Evolutionary conservation across 345 rosid genomes (phyloP).

Genomic region (Kernera saxatilis): DNA sequence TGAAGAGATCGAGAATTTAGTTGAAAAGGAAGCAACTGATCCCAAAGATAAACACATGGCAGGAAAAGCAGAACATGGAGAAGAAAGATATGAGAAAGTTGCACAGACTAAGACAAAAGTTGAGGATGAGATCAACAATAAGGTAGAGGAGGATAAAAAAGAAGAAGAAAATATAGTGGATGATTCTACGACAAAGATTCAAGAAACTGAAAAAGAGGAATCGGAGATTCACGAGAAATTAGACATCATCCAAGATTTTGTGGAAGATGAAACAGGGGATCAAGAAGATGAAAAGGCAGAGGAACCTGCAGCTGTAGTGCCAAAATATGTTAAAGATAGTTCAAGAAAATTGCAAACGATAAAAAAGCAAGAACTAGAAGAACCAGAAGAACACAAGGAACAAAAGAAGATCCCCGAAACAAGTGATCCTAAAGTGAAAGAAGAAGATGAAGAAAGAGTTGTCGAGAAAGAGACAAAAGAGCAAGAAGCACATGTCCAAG

Average conservation of each 20-base stretch:
- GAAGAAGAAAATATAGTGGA: background rate
- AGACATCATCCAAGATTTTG: background rate
- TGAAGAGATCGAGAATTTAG: background rate
- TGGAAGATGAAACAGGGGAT: background rate
- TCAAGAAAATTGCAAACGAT: background rate
- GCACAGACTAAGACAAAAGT: background rate
- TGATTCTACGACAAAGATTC: background rate
- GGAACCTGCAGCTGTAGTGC: slow-evolving; percentile 8
- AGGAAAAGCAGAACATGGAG: background rate
- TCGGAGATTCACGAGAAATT: background rate
- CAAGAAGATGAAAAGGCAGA: background rate
- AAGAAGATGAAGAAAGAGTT: background rate
- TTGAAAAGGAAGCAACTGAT: background rate
- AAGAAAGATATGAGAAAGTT: slow-evolving; percentile 1
- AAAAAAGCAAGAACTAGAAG: background rate
- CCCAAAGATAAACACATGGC: background rate
- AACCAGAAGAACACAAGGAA: background rate
- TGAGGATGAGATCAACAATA: background rate
- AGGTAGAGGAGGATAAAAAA: background rate
- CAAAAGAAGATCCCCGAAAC: background rate
- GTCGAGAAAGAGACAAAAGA: background rate
- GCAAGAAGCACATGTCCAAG: background rate
- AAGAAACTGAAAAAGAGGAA: background rate
- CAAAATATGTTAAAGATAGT: background rate
- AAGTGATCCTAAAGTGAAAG: background rate